phyloP scores from a whole-genome alignment of 805 yeast genomes.

The Clavispora asparagi region DNA sequence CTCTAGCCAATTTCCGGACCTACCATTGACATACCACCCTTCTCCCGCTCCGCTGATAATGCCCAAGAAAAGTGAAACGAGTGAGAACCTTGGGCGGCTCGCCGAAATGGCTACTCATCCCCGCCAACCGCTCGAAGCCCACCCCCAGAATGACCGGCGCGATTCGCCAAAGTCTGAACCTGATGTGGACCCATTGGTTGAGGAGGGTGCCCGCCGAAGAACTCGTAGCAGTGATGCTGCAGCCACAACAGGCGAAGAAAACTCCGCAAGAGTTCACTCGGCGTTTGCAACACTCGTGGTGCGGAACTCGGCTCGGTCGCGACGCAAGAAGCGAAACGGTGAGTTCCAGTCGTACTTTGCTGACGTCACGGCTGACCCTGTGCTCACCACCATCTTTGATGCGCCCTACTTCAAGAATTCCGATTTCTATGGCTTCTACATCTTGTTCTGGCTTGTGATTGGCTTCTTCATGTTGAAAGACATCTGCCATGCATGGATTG shows the following conservation, averaged over 20 bases:
- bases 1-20: too few species aligned
- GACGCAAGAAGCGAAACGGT: conserved; percentile 4
- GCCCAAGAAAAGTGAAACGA: background rate
- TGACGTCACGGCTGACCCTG: conserved; percentile 6
- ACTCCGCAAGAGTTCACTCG: background rate
- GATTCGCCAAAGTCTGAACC: background rate
- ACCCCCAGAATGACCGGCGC: background rate
- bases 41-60: background rate
- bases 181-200: background rate
- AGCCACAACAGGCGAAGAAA: background rate
- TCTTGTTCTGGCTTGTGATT: conserved; percentile 70
- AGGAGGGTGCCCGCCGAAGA: background rate
- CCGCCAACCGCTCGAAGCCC: background rate
- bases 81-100: background rate
- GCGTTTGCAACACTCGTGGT: background rate
- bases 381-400: conserved; percentile 49
- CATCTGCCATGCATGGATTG: conserved; percentile 47
- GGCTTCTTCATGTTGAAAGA: conserved; percentile 51
- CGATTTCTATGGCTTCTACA: conserved; percentile 73
- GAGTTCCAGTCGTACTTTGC: conserved; percentile 30
- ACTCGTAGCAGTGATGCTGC: background rate
- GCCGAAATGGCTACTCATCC: background rate
- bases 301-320: background rate
- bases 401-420: conserved; percentile 38
- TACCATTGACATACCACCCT: too few species aligned